These are phyloP conservation scores for Passiflora organensis DNA, from an alignment of 345 rosid species.

Conservation along the genomic window DNA sequence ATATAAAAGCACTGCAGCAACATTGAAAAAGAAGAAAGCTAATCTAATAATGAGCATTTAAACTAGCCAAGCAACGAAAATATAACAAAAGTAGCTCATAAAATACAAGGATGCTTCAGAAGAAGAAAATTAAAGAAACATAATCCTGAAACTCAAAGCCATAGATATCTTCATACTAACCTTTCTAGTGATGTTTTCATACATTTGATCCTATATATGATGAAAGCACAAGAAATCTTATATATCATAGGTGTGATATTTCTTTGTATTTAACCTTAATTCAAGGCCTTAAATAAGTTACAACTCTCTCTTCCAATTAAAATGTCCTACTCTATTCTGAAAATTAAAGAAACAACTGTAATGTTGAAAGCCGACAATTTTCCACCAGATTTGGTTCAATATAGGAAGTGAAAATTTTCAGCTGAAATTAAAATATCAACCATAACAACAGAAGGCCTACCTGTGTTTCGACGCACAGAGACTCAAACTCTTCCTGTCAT, in stretches of 20 bases:
- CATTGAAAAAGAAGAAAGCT: neutral
- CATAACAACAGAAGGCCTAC: conserved; percentile 23
- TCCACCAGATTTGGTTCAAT: too few relatives aligned
- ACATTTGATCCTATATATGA: too few relatives aligned
- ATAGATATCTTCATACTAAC: too few relatives aligned
- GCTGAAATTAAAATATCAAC: neutral
- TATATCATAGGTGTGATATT: too few relatives aligned
- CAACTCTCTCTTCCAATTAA: neutral
- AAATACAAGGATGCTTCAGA: neutral
- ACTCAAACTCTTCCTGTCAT: conserved; percentile 60
- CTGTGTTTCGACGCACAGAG: conserved; percentile 52
- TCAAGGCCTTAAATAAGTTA: too few relatives aligned
- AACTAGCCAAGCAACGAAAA: neutral
- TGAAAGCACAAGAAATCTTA: too few relatives aligned
- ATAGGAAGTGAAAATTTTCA: too few relatives aligned
- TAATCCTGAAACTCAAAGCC: too few relatives aligned
- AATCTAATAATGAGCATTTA: neutral
- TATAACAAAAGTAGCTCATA: neutral
- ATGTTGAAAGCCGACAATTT: neutral
- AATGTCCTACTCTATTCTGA: neutral
- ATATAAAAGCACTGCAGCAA: neutral
- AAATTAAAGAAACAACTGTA: neutral
- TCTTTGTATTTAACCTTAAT: too few relatives aligned
- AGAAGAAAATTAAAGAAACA: too few relatives aligned
- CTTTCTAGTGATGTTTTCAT: too few relatives aligned